Evolutionary conservation across 2,329 filamentous ascomycete species (phyloP).

Genomic region (Fusarium falciforme): DNA sequence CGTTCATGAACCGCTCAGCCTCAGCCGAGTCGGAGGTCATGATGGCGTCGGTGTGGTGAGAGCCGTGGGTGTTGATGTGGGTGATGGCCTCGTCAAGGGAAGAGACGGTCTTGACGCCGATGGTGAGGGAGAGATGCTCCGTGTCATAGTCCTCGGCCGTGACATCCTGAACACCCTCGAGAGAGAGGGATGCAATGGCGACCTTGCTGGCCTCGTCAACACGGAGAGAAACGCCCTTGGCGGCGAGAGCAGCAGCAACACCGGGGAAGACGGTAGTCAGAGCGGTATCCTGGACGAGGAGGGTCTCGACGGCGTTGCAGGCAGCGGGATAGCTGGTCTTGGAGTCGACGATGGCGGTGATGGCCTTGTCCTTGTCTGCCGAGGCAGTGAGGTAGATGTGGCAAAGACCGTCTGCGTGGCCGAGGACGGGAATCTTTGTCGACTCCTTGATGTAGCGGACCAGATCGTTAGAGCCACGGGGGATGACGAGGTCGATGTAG

Average conservation of each 20-base stretch:
- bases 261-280: conserved; percentile 74
- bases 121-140: conserved; percentile 86
- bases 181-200: conserved; percentile 63
- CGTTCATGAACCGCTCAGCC: conserved; percentile 85
- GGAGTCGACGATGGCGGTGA: conserved; percentile 84
- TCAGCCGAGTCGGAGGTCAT: conserved; percentile 75
- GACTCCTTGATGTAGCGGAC: conserved; percentile 90
- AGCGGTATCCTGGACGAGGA: conserved; percentile 82
- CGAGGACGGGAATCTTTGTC: conserved; percentile 94
- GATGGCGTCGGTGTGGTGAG: conserved; percentile 94
- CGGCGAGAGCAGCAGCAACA: conserved; percentile 79
- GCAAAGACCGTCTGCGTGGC: conserved; percentile 95
- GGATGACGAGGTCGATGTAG: conserved; percentile 95
- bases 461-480: conserved; percentile 88
- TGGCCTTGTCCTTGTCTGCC: conserved; percentile 78
- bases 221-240: conserved; percentile 82
- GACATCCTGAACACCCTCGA: conserved; percentile 71
- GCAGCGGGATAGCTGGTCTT: conserved; percentile 96
- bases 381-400: conserved; percentile 85
- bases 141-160: conserved; percentile 81
- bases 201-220: conserved; percentile 79
- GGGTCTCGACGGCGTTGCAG: conserved; percentile 93
- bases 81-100: conserved; percentile 77
- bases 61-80: conserved; percentile 93
- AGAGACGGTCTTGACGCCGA: conserved; percentile 85